Base-by-base conservation (phyloP, 495 filamentous ascomycete species). In the Hypoxylon fuscum region DNA sequence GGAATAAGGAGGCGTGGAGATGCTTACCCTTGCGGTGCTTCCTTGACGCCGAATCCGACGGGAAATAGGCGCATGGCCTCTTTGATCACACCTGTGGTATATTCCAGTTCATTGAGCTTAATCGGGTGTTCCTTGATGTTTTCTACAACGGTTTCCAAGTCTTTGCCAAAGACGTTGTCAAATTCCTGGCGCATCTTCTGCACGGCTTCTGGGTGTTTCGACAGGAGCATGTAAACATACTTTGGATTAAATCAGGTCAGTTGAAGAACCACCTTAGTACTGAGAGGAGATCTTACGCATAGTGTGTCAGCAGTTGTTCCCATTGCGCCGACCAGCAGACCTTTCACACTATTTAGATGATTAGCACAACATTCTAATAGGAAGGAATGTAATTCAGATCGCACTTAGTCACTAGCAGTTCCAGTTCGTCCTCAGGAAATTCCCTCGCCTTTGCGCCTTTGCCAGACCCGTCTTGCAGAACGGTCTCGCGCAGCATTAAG, bases 21-120 rank as follows among this genome's bases (percentile, higher is more conserved):
- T 11, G 11, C 38, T 20, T 42, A 42, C 38, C 15, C 38, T 42
- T 3, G 5, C 2, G 38, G 38, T 18, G 38, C 38, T 42, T 42
- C 38, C 38, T 42, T 42, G 38, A 54, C 25, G 1, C 43, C 22
- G 21, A 59, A 46, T 8, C 62, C 62, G 17, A 65, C 45, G 6
- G 55, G 56, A 35, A 65, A 69, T 10, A 69, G 25, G 10, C 66
- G 61, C 5, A 69, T 50, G 2, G 66, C 51, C 38, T 67, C 52
- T 22, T 59, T 35, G 51, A 63, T 64, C 14, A 64, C 35, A 11
- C 51, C 50, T 1, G 32, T 55, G 14, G 55, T 61, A 31, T 69
- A 69, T 9, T 53, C 45, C 8, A 69, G 46, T 0, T 54, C 21
- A 21, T 62, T 65, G 12, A 58, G 12, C 6, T 35, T 29, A 4